phyloP scores from a whole-genome alignment of 805 yeast genomes.

The Metschnikowia lachancei region DNA sequence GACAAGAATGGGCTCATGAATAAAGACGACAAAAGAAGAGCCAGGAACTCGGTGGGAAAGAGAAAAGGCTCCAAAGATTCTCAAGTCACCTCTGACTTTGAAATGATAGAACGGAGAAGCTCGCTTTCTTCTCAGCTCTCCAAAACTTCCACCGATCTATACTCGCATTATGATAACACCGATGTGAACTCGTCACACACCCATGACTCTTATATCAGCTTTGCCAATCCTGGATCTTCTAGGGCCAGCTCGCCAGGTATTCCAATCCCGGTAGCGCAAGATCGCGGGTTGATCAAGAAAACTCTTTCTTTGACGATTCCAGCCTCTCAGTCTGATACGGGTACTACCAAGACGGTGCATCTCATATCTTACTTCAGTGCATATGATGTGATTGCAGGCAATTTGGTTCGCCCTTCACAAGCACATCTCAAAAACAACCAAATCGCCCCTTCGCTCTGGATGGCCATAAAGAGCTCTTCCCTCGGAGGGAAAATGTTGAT shows the following conservation, averaged over 20 bases:
- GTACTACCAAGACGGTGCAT: slow-evolving; percentile 54
- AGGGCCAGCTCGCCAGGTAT: not conserved
- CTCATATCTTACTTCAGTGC: slow-evolving; percentile 76
- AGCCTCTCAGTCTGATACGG: slow-evolving; percentile 22
- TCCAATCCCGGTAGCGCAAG: slow-evolving; percentile 7
- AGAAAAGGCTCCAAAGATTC: slow-evolving; percentile 1
- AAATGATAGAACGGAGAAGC: not conserved
- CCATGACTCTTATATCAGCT: not conserved
- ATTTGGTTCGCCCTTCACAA: slow-evolving; percentile 56
- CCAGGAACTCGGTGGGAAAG: slow-evolving; percentile 23
- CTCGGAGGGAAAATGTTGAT: slow-evolving; percentile 54
- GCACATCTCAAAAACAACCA: slow-evolving; percentile 49
- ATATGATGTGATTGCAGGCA: slow-evolving; percentile 63
- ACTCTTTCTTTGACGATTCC: slow-evolving; percentile 65
- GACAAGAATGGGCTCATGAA: slow-evolving; percentile 39
- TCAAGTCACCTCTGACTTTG: not conserved
- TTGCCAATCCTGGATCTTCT: not conserved
- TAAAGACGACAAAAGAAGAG: slow-evolving; percentile 44
- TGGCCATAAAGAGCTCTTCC: slow-evolving; percentile 55
- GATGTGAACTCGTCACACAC: not conserved
- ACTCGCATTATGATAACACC: slow-evolving; percentile 7
- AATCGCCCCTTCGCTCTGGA: slow-evolving; percentile 49
- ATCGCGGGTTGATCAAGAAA: slow-evolving; percentile 71
- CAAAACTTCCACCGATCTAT: not conserved
- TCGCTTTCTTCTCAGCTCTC: not conserved